These are phyloP conservation scores for Cicer judaicum DNA, from an alignment of 306 rosid species.

Conservation along the genomic window DNA sequence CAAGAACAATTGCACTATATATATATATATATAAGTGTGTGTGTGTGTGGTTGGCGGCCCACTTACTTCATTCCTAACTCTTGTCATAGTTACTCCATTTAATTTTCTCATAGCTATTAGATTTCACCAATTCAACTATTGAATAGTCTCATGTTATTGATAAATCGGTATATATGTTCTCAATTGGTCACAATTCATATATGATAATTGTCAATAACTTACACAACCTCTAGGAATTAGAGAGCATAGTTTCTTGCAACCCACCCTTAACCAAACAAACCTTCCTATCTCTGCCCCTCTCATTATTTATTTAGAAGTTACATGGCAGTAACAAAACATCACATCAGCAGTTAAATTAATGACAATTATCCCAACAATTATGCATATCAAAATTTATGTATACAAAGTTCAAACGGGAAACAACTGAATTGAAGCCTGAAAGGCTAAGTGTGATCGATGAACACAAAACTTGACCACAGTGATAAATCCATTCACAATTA, in stretches of 20 bases:
- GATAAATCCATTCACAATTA: slow-evolving; percentile 14
- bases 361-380: background rate
- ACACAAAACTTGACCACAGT: slow-evolving; percentile 2
- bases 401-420: slow-evolving; percentile 4
- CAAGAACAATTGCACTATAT: background rate
- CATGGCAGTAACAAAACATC: no score
- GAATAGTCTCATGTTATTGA: background rate
- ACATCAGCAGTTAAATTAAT: no score
- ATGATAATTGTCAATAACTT: no score
- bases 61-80: background rate
- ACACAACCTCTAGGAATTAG: no score
- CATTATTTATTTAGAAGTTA: no score
- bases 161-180: no score
- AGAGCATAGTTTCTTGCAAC: no score
- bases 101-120: background rate
- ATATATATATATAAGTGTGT: no score
- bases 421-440: background rate
- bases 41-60: background rate
- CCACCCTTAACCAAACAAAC: no score
- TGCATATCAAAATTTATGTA: background rate
- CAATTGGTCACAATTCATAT: no score
- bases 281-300: no score
- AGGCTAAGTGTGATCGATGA: background rate
- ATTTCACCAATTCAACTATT: background rate
- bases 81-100: background rate